These are phyloP conservation scores for Stagonosporopsis rhizophila DNA, from an alignment of 2,329 filamentous ascomycete species.

Conservation along the genomic window DNA sequence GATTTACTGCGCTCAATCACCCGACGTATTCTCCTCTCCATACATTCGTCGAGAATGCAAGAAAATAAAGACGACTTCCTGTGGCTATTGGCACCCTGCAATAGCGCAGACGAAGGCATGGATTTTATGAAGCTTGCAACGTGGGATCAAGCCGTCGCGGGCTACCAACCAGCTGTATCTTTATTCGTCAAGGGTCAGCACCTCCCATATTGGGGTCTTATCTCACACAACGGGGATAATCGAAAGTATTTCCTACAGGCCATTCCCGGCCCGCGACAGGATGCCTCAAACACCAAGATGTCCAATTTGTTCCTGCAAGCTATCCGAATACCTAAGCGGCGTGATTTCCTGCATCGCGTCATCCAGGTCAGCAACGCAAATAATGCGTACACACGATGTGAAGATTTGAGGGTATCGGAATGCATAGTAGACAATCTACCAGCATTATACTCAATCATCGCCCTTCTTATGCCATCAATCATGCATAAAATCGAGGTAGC, in stretches of 20 bases:
- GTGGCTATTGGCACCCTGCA: slow-evolving; percentile 38
- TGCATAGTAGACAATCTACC: slow-evolving; percentile 60
- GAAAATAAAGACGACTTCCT: slow-evolving; percentile 38
- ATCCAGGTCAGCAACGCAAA: slow-evolving; percentile 18
- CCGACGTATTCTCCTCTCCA: slow-evolving; percentile 33
- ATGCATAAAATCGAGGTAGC: slow-evolving; percentile 71
- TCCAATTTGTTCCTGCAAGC: slow-evolving; percentile 22
- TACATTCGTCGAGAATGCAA: slow-evolving; percentile 31
- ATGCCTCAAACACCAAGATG: neutral
- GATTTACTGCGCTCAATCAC: slow-evolving; percentile 33
- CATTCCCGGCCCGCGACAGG: neutral
- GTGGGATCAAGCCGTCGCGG: slow-evolving; percentile 27
- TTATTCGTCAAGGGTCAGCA: slow-evolving; percentile 19
- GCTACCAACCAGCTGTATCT: slow-evolving; percentile 19
- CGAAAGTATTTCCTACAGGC: slow-evolving; percentile 30
- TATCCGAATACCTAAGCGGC: slow-evolving; percentile 59
- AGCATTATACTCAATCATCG: slow-evolving; percentile 55
- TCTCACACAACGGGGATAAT: slow-evolving; percentile 30
- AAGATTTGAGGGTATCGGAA: slow-evolving; percentile 56
- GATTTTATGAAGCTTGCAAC: slow-evolving; percentile 19
- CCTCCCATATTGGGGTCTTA: slow-evolving; percentile 32
- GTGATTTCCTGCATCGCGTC: slow-evolving; percentile 64
- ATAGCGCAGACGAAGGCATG: slow-evolving; percentile 11
- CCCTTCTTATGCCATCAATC: slow-evolving; percentile 74
- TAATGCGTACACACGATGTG: slow-evolving; percentile 52